A percentile compares a stretch with the other conserved stretches of the same genome.
Conservation (phyloP, 2,329 filamentous ascomycete genomes). For the Uncinocarpus reesii region DNA sequence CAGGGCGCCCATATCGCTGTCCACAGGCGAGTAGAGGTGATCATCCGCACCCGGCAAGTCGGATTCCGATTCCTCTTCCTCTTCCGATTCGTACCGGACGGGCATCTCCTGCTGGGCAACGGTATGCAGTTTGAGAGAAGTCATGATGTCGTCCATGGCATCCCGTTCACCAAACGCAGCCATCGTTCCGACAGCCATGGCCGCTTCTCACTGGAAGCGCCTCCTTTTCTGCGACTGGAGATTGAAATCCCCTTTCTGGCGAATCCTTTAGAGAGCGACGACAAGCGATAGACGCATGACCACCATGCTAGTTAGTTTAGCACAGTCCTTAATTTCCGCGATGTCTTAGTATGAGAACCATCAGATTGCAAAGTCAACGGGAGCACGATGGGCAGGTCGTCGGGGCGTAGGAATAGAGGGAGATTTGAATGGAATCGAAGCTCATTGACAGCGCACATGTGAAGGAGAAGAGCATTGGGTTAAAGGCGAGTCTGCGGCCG, state of each 20-base stretch:
- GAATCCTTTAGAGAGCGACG: background rate
- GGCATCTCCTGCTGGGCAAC: conserved; percentile 10
- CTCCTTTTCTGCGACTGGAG: background rate
- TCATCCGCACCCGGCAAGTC: conserved; percentile 13
- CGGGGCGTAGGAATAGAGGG: background rate
- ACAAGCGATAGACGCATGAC: background rate
- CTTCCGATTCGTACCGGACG: conserved; percentile 17
- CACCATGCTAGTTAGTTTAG: conserved; percentile 5
- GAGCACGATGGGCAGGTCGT: background rate
- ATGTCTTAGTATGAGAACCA: conserved; percentile 9
- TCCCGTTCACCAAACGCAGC: background rate
- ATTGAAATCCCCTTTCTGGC: background rate
- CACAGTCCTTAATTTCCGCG: conserved; percentile 10
- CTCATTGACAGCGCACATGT: background rate
- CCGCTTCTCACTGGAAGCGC: background rate
- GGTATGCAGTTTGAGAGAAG: conserved; percentile 6
- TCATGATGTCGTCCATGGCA: conserved; percentile 3
- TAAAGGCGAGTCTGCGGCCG: background rate
- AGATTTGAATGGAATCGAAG: background rate
- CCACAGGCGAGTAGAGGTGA: conserved; percentile 15
- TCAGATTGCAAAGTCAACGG: background rate
- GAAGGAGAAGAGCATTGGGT: background rate
- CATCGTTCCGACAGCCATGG: background rate
- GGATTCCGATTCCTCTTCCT: conserved; percentile 18
- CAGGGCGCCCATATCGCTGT: conserved; percentile 11